These are phyloP conservation scores for Lachnellula occidentalis DNA, from an alignment of 2,329 filamentous ascomycete species.

Conservation along the genomic window DNA sequence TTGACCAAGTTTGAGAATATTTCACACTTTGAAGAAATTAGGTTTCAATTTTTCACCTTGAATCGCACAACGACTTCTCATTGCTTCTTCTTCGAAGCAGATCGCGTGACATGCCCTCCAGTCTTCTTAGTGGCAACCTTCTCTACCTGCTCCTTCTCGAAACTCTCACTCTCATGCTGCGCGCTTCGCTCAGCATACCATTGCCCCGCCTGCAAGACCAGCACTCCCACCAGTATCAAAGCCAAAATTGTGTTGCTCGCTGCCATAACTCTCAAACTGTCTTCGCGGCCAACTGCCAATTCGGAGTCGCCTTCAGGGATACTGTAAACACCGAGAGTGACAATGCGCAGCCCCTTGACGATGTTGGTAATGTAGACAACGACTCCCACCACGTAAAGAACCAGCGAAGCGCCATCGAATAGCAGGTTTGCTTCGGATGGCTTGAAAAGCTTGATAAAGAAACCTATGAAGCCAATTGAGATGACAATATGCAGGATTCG, in stretches of 20 bases:
- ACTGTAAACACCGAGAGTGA: slow-evolving; percentile 58
- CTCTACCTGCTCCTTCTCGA: slow-evolving; percentile 48
- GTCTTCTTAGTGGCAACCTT: slow-evolving; percentile 39
- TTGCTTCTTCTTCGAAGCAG: slow-evolving; percentile 33
- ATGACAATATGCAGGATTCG: slow-evolving; percentile 94
- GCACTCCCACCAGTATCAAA: slow-evolving; percentile 81
- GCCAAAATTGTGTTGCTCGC: slow-evolving; percentile 96
- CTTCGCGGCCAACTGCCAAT: slow-evolving; percentile 72
- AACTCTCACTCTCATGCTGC: slow-evolving; percentile 66
- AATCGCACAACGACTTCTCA: slow-evolving; percentile 7
- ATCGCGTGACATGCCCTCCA: slow-evolving; percentile 23
- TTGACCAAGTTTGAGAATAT: neutral
- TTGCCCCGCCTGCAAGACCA: slow-evolving; percentile 92
- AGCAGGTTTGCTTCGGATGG: slow-evolving; percentile 92
- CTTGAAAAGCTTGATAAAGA: slow-evolving; percentile 91
- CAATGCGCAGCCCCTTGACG: slow-evolving; percentile 84
- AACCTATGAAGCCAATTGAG: slow-evolving; percentile 77
- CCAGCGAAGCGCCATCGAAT: slow-evolving; percentile 72
- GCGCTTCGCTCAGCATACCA: slow-evolving; percentile 98
- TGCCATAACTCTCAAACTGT: slow-evolving; percentile 82
- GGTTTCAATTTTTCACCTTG: neutral
- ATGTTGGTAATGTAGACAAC: slow-evolving; percentile 96
- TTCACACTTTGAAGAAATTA: neutral
- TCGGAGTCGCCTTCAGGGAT: slow-evolving; percentile 44
- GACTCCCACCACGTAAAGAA: slow-evolving; percentile 76